These are phyloP conservation scores for Cornus suecica DNA, from an alignment of 148 eudicot species.

Conservation along the genomic window DNA sequence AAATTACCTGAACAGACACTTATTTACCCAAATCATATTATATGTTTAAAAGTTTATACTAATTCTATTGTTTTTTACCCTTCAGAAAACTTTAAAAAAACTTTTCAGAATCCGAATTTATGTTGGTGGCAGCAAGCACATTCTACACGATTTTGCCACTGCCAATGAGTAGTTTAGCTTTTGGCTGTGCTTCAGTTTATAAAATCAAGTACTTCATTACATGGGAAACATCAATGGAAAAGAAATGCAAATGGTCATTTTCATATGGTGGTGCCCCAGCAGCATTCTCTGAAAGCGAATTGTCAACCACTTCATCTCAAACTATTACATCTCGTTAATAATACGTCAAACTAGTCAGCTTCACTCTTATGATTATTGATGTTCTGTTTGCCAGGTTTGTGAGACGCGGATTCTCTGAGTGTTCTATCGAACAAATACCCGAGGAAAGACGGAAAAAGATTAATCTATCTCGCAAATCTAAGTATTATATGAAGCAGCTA, in stretches of 20 bases:
- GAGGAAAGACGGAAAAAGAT: constrained; percentile 73
- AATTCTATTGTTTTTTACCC: background rate
- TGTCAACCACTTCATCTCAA: no score
- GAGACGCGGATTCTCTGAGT: constrained; percentile 85
- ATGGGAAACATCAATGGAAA: no score
- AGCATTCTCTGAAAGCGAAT: background rate
- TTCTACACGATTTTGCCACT: background rate
- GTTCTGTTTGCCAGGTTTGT: constrained; percentile 62
- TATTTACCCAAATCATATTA: background rate
- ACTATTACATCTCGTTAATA: no score
- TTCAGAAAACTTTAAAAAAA: no score
- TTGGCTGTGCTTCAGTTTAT: background rate
- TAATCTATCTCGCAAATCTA: constrained; percentile 73
- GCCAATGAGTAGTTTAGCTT: background rate
- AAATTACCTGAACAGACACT: background rate
- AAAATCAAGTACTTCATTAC: background rate
- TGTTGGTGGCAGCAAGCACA: background rate
- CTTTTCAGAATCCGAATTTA: background rate
- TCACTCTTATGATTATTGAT: no score
- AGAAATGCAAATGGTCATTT: background rate
- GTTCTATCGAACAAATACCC: constrained; percentile 72
- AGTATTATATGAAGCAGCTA: constrained; percentile 83
- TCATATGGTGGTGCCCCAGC: background rate
- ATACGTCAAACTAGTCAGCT: no score
- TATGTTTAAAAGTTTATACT: no score